These are phyloP conservation scores for Syzygium jambos DNA, from an alignment of 345 rosid genomes.

Conservation along the genomic window DNA sequence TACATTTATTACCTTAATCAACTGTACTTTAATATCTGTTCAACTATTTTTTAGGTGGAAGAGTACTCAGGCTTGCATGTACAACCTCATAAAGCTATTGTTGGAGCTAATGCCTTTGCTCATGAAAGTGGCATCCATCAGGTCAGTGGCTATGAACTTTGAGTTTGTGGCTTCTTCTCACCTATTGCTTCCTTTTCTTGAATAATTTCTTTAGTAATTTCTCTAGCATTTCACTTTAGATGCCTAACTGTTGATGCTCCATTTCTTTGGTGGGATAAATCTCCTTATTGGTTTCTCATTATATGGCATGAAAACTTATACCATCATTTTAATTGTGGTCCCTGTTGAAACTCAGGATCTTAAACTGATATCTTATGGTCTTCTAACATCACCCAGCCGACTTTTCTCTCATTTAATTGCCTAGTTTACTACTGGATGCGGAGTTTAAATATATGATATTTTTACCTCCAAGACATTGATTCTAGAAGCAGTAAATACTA, in stretches of 20 bases:
- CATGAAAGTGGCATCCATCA: slow-evolving; percentile 97
- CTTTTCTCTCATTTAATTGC: background rate
- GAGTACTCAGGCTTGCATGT: slow-evolving; percentile 82
- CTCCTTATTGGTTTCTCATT: background rate
- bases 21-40: background rate
- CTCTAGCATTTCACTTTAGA: background rate
- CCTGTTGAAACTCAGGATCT: background rate
- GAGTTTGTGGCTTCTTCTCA: background rate
- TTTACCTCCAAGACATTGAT: background rate
- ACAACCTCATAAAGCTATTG: slow-evolving; percentile 96
- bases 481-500: background rate
- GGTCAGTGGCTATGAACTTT: slow-evolving; percentile 20
- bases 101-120: slow-evolving; percentile 96
- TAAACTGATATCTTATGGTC: background rate
- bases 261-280: background rate
- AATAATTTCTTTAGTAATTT: background rate
- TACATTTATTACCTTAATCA: background rate
- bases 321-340: background rate
- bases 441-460: background rate
- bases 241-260: background rate
- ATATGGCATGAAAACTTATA: background rate
- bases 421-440: background rate
- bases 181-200: background rate
- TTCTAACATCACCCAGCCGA: background rate
- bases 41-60: slow-evolving; percentile 50